A percentile compares a stretch with the other conserved stretches of the same genome.
These are phyloP conservation scores for Ustilaginoidea virens DNA, from an alignment of 2,329 filamentous ascomycete genomes.

Conservation along the genomic window DNA sequence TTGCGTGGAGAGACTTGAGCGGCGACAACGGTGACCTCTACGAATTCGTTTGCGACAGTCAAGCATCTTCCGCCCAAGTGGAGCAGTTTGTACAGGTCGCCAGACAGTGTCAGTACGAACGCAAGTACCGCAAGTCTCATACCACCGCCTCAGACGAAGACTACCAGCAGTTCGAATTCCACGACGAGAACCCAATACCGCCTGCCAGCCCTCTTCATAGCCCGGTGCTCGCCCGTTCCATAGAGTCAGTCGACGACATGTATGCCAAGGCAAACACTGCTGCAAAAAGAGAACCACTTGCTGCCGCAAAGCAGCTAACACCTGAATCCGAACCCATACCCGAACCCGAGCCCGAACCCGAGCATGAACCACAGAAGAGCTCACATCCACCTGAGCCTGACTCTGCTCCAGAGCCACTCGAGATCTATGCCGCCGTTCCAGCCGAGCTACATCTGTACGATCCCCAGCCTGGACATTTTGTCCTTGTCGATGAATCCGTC, in stretches of 20 bases:
- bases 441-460: conserved; percentile 92
- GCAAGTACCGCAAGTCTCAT: conserved; percentile 72
- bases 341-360: conserved; percentile 4
- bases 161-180: conserved; percentile 68
- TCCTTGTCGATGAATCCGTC: conserved; percentile 61
- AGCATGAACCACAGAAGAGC: conserved; percentile 58
- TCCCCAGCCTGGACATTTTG: conserved; percentile 72
- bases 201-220: conserved; percentile 47
- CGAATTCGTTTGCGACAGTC: conserved; percentile 86
- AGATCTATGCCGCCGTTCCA: conserved; percentile 57
- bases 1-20: conserved; percentile 90
- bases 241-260: conserved; percentile 43
- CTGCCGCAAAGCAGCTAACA: conserved; percentile 14
- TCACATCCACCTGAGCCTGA: conserved; percentile 10
- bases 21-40: conserved; percentile 91
- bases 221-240: conserved; percentile 36
- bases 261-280: conserved; percentile 34
- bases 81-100: conserved; percentile 70
- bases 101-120: conserved; percentile 91
- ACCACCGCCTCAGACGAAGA: conserved; percentile 71
- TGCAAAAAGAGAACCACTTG: conserved; percentile 25
- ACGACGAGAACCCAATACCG: conserved; percentile 46
- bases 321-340: conserved; percentile 1
- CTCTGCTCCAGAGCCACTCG: conserved; percentile 46
- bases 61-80: conserved; percentile 54